Evolutionary conservation across 164 flowering plant genomes (phyloP), one percentile per base, ranked within the genome.

Genomic region (Warburgia ugandensis): DNA sequence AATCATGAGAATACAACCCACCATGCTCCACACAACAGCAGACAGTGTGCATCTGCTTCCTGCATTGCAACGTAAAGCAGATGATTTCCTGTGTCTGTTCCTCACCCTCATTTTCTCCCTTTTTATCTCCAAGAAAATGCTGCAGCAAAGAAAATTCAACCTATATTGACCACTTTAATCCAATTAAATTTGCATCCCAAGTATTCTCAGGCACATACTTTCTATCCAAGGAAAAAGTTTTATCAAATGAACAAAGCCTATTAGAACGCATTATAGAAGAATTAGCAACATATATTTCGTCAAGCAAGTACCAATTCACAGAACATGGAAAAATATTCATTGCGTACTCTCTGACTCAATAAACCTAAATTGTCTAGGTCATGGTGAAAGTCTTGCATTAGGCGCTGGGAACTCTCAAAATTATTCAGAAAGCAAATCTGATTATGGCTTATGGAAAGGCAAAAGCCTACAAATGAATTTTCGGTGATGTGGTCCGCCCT

Each of bases 21-120:
- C 82, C 52, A 85, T 38, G 64, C 73, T 69, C 84, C 92, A 81
- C 25, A 85, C 69, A 0, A 75, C 50, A 45, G 52, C 50, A 56
- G 79, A 59, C 48, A 67, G 32, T 62, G 86, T 67, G 59, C 80
- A 79, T 74, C 81, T 79, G 77, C 75, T 73, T 65, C 97, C 88
- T 77, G 90, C 85, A 84, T 77, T 69, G 87, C 81, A 86, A 81
- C 40, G 62, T 59, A 82, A 76, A 77, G 77, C 51, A 52, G 81
- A 79, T 76, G 92, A 70, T 79, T 83, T 89, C 73, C 76, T 66
- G 71, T 69, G 68, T 80, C 75, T 89, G 92, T 79, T 84, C 83
- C 74, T 78, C 75, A 68, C 72, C 94, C 78, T 74, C 89, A 77
- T 74, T 73, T 67, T 67, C 59, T 62, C 66, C 72, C 67, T 53